Evolutionary conservation across 129 eudicot species (phyloP).

Genomic region (carrot (Daucus carota)): DH1_v3.0 NC_030387.2:33190001-33190500

Average conservation of each 20-base stretch:
- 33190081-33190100: background rate
- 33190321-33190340: background rate
- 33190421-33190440: background rate
- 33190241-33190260: background rate
- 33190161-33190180: background rate
- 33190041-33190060: background rate
- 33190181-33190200: background rate
- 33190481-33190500: background rate
- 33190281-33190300: background rate
- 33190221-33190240: background rate
- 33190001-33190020: slow-evolving; percentile 5
- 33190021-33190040: background rate
- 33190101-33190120: background rate
- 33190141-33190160: background rate
- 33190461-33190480: background rate
- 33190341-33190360: background rate
- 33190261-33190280: background rate
- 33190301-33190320: background rate
- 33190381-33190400: background rate
- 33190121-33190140: background rate
- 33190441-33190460: background rate
- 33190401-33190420: background rate
- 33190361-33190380: background rate
- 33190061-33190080: background rate
- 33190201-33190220: background rate